Evolutionary conservation across 2,329 filamentous ascomycete genomes (phyloP), one percentile per base, ranked within the genome.

Genomic region (Beauveria sp.): DNA sequence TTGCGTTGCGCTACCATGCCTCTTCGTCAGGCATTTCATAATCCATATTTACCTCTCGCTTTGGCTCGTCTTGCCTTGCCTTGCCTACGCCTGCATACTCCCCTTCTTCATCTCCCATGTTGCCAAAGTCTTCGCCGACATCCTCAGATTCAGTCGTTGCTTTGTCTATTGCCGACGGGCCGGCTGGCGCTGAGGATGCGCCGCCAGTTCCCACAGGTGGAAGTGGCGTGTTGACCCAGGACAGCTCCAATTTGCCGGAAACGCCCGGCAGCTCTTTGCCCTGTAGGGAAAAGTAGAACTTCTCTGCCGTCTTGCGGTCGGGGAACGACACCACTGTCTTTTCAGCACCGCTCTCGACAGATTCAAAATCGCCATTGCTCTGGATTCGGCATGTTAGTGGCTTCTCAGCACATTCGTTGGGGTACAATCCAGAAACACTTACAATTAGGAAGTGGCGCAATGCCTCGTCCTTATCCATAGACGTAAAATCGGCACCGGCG

Each of bases 391-490:
- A 40, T 54, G 50, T 60, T 60, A 26, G 41, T 46, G 3, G 10
- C 22, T 37, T 51, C 10, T 20, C 24, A n/a, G 7, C 28, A 22
- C 16, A 7, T 8, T 4, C 20, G 24, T 20, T 5, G 3, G 16
- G 12, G 20, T 12, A 34, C 10, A 24, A 37, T 22, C 16, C 20
- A 3, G 18, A n/a, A 37, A 10, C 22, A 75, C 83, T 73, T 76
- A 88, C 86, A 64, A 91, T 78, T 24, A 93, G 80, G 71, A 88
- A 87, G 67, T 90, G 86, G 63, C 88, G 80, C 48, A 93, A 76
- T 30, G 80, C 79, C 72, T 92, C 89, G 65, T 92, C 86, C 67
- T 84, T 84, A 34, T 81, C 81, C 2, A 82, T 69, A 16, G 78
- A 78, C 3, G 85, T 84, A 68, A 87, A 85, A 72, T 86, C 85